Evolutionary conservation across 1,139 yeast species (phyloP).

Genomic region (Williopsis jadinii): DNA sequence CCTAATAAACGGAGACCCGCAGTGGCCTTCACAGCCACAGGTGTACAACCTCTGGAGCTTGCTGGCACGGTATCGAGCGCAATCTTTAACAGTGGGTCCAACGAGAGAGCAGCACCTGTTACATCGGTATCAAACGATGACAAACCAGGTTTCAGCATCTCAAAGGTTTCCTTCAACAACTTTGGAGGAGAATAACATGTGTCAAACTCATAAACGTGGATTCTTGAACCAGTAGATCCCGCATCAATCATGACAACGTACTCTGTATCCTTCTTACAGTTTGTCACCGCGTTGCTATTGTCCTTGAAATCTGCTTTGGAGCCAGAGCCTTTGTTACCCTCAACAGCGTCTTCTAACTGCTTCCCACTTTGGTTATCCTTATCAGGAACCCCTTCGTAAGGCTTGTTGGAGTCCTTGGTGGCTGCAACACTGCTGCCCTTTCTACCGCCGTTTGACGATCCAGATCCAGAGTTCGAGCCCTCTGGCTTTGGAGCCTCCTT

Average conservation of each 20-base stretch:
- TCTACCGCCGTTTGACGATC: constrained; percentile 1
- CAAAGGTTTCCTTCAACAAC: constrained; percentile 69
- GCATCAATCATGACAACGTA: constrained; percentile 93
- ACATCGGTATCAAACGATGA: constrained; percentile 80
- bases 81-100: constrained; percentile 68
- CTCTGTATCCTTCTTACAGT: constrained; percentile 32
- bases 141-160: constrained; percentile 90
- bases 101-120: constrained; percentile 76
- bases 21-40: constrained; percentile 94
- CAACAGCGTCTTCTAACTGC: constrained; percentile 2
- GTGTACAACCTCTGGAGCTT: constrained; percentile 70
- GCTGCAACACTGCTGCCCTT: constrained; percentile 19
- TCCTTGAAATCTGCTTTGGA: not conserved
- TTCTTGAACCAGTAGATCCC: constrained; percentile 94
- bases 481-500: constrained; percentile 23
- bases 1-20: constrained; percentile 94
- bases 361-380: constrained; percentile 8
- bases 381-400: constrained; percentile 23
- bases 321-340: constrained; percentile 7
- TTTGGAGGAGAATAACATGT: constrained; percentile 78
- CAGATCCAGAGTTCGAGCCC: constrained; percentile 1
- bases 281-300: constrained; percentile 4
- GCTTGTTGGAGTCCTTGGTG: constrained; percentile 20
- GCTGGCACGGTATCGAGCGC: constrained; percentile 77
- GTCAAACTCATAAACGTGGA: constrained; percentile 88